Percentiles rank a stretch among this genome's conserved stretches.
These are phyloP conservation scores for Trichoderma oligosporum DNA, from an alignment of 2,329 filamentous ascomycete genomes.

Conservation along the genomic window DNA sequence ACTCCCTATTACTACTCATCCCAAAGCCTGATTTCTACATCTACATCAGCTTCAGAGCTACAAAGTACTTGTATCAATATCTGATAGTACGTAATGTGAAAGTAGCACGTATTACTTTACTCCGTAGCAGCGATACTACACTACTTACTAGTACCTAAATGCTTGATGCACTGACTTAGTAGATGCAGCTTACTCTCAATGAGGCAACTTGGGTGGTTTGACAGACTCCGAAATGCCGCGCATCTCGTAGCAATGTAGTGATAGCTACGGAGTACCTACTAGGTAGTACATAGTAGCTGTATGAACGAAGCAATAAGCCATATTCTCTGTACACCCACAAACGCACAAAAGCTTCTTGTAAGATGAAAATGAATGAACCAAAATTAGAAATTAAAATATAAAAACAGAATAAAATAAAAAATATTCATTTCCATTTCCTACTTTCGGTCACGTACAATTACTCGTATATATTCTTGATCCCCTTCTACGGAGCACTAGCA, in stretches of 20 bases:
- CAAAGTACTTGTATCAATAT: neutral
- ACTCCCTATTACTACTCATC: neutral
- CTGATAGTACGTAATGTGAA: neutral
- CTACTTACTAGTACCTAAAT: neutral
- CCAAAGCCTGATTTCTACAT: too few species aligned
- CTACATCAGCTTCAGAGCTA: neutral
- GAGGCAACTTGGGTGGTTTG: slow-evolving; percentile 1
- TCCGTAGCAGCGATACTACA: neutral
- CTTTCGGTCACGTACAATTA: too few species aligned
- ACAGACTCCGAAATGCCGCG: neutral
- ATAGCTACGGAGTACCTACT: too few species aligned
- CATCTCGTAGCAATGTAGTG: neutral
- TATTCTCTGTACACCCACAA: neutral
- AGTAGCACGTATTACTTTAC: neutral
- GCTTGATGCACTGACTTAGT: slow-evolving; percentile 1
- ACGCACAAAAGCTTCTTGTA: neutral
- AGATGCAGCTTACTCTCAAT: neutral
- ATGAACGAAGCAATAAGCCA: too few species aligned
- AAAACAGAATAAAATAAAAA: too few species aligned
- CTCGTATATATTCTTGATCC: neutral
- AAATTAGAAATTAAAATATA: too few species aligned
- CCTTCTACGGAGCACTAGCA: neutral
- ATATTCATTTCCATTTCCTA: too few species aligned
- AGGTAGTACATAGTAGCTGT: too few species aligned
- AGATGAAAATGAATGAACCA: too few species aligned